Conservation (phyloP, 148 eudicot species). For the Silene uniflora region DNA sequence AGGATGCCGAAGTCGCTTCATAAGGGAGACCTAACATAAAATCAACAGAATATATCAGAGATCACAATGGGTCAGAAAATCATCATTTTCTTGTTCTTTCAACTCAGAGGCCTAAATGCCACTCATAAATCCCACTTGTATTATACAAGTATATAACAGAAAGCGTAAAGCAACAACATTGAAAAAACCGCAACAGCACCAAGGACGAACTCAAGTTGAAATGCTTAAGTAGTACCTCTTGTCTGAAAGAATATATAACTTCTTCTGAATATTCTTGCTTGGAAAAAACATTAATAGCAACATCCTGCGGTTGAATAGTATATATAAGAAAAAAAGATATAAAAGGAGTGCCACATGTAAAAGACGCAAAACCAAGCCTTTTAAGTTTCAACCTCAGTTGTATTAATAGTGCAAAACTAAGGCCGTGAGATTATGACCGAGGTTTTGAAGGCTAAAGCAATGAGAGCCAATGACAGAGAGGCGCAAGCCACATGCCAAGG, state of each 20-base stretch:
- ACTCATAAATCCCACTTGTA: neutral
- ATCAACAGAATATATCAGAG: neutral
- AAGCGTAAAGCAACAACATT: neutral
- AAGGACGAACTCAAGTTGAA: neutral
- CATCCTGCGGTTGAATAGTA: constrained; percentile 53
- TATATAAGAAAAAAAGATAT: neutral
- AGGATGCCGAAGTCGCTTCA: constrained; percentile 98
- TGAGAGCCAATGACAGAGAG: too few relatives aligned
- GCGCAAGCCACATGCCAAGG: too few relatives aligned
- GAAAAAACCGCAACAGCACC: neutral
- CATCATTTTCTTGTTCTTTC: neutral
- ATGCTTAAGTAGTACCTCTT: constrained; percentile 53
- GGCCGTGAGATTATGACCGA: too few relatives aligned
- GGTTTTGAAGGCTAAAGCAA: too few relatives aligned
- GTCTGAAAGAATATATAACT: constrained; percentile 66
- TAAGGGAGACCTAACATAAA: constrained; percentile 73
- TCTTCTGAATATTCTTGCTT: constrained; percentile 88
- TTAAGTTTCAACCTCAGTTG: too few relatives aligned
- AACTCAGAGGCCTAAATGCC: neutral
- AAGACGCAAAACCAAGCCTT: too few relatives aligned
- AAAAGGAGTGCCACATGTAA: too few relatives aligned
- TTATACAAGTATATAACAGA: neutral
- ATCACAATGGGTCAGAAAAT: neutral
- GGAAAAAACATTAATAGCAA: constrained; percentile 87
- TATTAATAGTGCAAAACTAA: neutral